Conservation (phyloP, 306 rosid genomes). For the Arachis stenosperma region DNA sequence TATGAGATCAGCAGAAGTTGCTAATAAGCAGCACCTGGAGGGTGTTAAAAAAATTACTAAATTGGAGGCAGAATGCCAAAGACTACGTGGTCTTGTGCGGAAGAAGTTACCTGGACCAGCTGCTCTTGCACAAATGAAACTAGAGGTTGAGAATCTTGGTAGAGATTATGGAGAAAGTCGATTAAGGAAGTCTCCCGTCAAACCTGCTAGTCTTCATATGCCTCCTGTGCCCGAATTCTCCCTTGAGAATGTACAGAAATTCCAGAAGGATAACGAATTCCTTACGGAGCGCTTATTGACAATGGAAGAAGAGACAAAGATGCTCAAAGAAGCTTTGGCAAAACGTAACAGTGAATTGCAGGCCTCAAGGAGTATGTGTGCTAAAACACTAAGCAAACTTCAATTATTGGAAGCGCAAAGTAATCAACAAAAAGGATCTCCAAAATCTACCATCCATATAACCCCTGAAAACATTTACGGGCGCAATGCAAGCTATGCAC, state of each 20-base stretch:
- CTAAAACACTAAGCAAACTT: conserved; percentile 81
- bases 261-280: conserved; percentile 94
- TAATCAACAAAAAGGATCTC: conserved; percentile 76
- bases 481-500: conserved; percentile 76
- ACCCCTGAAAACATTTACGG: conserved; percentile 66
- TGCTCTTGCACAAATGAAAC: conserved; percentile 98
- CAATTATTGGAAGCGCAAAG: conserved; percentile 78
- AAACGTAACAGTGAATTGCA: conserved; percentile 95
- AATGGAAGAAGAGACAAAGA: conserved; percentile 95
- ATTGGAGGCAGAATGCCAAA: conserved; percentile 98
- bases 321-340: conserved; percentile 97
- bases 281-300: conserved; percentile 82
- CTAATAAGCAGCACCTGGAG: conserved; percentile 91
- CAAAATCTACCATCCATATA: conserved; percentile 67
- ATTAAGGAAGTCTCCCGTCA: conserved; percentile 77
- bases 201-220: conserved; percentile 70
- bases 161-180: conserved; percentile 85
- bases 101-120: conserved; percentile 99
- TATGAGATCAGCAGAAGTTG: conserved; percentile 95
- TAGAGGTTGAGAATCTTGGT: conserved; percentile 96
- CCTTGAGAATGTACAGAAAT: conserved; percentile 71
- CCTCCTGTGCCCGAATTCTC: conserved; percentile 72
- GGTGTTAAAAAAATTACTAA: conserved; percentile 90
- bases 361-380: conserved; percentile 91
- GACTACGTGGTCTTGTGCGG: conserved; percentile 93